Conservation (phyloP, 2,329 filamentous ascomycete species). For the Hymenoscyphus fraxineus region DNA sequence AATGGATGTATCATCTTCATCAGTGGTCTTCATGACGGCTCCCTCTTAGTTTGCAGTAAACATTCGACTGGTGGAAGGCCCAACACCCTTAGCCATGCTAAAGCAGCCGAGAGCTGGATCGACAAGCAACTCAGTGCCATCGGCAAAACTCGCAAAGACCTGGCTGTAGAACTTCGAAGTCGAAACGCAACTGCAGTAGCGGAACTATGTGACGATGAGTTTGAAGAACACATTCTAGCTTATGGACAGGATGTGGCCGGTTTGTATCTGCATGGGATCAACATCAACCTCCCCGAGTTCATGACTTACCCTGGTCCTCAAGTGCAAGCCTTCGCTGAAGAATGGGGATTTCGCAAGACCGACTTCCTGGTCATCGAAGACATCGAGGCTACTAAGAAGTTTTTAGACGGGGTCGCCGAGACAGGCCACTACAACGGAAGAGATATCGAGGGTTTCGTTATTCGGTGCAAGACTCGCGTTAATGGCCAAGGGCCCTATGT, state of each 20-base stretch:
- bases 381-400: slow-evolving; percentile 67
- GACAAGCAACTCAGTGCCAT: slow-evolving; percentile 73
- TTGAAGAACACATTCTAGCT: slow-evolving; percentile 94
- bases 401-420: slow-evolving; percentile 81
- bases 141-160: slow-evolving; percentile 73
- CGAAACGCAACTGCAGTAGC: slow-evolving; percentile 94
- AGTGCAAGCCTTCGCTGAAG: slow-evolving; percentile 85
- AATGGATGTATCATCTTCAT: slow-evolving; percentile 99
- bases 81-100: slow-evolving; percentile 72
- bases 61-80: slow-evolving; percentile 84
- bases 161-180: slow-evolving; percentile 69
- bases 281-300: slow-evolving; percentile 91
- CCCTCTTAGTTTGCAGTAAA: slow-evolving; percentile 95
- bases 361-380: slow-evolving; percentile 75
- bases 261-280: slow-evolving; percentile 93
- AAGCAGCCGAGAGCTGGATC: slow-evolving; percentile 76
- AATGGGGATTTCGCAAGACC: slow-evolving; percentile 92
- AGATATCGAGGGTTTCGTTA: slow-evolving; percentile 94
- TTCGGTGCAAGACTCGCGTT: slow-evolving; percentile 72
- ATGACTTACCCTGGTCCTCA: slow-evolving; percentile 76
- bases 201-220: slow-evolving; percentile 91
- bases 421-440: slow-evolving; percentile 86
- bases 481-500: slow-evolving; percentile 53
- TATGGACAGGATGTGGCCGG: slow-evolving; percentile 81
- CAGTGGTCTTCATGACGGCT: slow-evolving; percentile 82